A percentile compares a stretch with the other conserved stretches of the same genome.
These are phyloP conservation scores for Carex pumila DNA, from an alignment of 176 grass and related monocot species.

Conservation along the genomic window DNA sequence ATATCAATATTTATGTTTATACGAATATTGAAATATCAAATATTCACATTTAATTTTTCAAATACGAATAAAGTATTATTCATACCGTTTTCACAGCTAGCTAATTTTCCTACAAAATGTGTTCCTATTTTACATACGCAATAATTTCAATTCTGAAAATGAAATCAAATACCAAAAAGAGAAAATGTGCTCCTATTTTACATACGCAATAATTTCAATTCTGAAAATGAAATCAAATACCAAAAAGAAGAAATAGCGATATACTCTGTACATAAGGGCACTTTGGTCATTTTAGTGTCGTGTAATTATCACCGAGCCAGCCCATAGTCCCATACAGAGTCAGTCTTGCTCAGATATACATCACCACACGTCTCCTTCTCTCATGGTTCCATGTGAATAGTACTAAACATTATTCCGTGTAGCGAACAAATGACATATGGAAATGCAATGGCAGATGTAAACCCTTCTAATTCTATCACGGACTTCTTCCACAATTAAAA, in stretches of 20 bases:
- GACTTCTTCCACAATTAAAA: neutral
- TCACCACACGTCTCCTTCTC: constrained; percentile 25
- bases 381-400: neutral
- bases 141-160: neutral
- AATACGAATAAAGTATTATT: too few species aligned
- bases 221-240: neutral
- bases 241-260: neutral
- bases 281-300: constrained; percentile 9
- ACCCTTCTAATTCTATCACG: neutral
- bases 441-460: rapidly evolving
- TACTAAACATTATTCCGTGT: neutral
- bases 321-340: constrained; percentile 16
- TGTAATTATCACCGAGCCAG: constrained; percentile 12
- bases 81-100: too few species aligned
- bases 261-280: constrained; percentile 8
- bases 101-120: neutral
- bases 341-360: constrained; percentile 8
- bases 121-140: neutral
- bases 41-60: too few species aligned
- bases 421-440: neutral
- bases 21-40: too few species aligned
- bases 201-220: neutral
- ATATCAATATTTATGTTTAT: too few species aligned
- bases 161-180: neutral
- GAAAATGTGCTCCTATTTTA: neutral